Evolutionary conservation across 148 eudicot genomes (phyloP).

Genomic region (Cornus florida): DNA sequence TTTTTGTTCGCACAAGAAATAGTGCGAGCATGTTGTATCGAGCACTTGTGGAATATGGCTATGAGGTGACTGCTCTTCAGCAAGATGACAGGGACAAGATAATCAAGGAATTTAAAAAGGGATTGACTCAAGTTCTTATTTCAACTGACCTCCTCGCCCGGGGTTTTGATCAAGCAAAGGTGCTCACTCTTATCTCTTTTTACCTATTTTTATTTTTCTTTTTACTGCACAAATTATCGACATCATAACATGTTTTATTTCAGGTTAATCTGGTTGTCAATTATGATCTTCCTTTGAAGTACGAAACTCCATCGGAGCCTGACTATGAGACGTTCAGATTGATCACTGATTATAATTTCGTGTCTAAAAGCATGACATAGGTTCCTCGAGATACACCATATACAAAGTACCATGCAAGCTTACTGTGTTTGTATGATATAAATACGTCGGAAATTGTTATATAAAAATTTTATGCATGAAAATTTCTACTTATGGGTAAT

Average conservation of each 20-base stretch:
- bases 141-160: constrained; percentile 94
- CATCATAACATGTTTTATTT: constrained; percentile 14
- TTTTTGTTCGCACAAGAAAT: constrained; percentile 71
- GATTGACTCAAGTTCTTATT: constrained; percentile 84
- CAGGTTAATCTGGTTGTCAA: constrained; percentile 92
- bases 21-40: constrained; percentile 65
- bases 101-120: constrained; percentile 85
- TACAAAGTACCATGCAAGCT: too few relatives aligned
- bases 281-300: constrained; percentile 74
- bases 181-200: constrained; percentile 13
- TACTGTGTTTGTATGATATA: too few relatives aligned
- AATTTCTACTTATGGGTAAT: too few relatives aligned
- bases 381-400: too few relatives aligned
- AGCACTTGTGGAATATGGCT: constrained; percentile 69
- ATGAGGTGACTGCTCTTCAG: constrained; percentile 77
- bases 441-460: too few relatives aligned
- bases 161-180: constrained; percentile 92
- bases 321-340: constrained; percentile 44
- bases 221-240: constrained; percentile 1
- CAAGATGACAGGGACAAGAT: constrained; percentile 87
- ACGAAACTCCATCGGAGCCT: constrained; percentile 49
- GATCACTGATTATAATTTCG: too few relatives aligned
- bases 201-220: neutral
- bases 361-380: too few relatives aligned
- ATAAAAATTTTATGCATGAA: too few relatives aligned